Base-by-base conservation (phyloP, 768 basidiomycete genomes). In the Exsudoporus frostii region DNA sequence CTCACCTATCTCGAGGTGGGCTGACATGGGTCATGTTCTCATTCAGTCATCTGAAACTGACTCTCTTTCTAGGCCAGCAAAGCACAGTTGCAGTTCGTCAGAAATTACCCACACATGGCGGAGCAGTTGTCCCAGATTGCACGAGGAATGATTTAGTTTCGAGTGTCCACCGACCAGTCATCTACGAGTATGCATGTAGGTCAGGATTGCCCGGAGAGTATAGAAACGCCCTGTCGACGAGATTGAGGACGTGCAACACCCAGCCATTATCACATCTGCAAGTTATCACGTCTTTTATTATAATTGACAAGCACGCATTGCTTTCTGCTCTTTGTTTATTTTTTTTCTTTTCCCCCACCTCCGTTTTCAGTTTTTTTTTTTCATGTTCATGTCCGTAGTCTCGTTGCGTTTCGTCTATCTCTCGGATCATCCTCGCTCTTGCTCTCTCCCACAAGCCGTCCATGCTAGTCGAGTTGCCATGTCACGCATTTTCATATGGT, bases 81-180 rank as follows among this genome's bases (percentile, higher is more conserved):
- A 51, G 82, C 92, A 7, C 95, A 97, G 69, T 73, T 88, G 50
- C 80, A 91, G 61, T 97, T 97, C 71, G 76, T 87, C 67, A 77
- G 82, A 66, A 85, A 82, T 60, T 97, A 92, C 65, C 94, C 94
- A 1, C 80, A 86, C 50, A 84, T 88, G 81, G 90, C 88, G n/a
- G 77, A 75, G n/a, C 79, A 88, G 70, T 70, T 90, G 38, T 74
- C 68, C 22, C 74, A 72, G 59, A 76, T 81, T 47, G 80, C 80
- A 24, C 65, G 66, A 19, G 58, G 59, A 44, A 74, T 77, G 74
- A 56, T 67, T 54, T 74, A 60, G 62, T 54, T 42, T 51, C 15
- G 46, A 36, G 33, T 24, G n/a, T 37, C 15, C 3, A 32, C 7
- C 11, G 45, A 53, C 32, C 29, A 3, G 34, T 55, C 37, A 25